Conservation (phyloP, 352 stramenopile species). For the Phytophthora pisi region DNA sequence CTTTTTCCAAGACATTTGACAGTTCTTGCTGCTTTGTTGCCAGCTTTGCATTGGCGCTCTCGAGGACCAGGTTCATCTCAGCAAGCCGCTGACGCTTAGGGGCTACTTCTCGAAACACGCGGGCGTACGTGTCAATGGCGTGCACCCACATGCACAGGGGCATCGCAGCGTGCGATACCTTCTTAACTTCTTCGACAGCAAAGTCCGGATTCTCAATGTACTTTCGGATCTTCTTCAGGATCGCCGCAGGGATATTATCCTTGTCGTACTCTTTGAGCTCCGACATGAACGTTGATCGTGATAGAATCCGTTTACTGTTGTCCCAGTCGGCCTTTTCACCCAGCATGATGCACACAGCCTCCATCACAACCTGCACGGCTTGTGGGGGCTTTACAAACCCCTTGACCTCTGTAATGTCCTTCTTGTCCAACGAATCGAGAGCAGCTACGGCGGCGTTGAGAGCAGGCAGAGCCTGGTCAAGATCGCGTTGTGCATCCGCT, state of each 20-base stretch:
- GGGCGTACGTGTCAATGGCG: slow-evolving; percentile 82
- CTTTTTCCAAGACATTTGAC: slow-evolving; percentile 53
- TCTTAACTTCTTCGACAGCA: slow-evolving; percentile 81
- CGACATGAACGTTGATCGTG: slow-evolving; percentile 71
- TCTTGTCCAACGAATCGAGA: slow-evolving; percentile 85
- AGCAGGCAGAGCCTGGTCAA: slow-evolving; percentile 76
- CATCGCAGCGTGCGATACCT: slow-evolving; percentile 80
- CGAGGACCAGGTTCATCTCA: slow-evolving; percentile 80
- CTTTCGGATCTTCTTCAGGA: slow-evolving; percentile 79
- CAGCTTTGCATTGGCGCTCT: slow-evolving; percentile 73
- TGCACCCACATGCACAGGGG: slow-evolving; percentile 91
- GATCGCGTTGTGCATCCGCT: slow-evolving; percentile 73
- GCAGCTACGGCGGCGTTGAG: slow-evolving; percentile 75
- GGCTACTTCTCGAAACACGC: slow-evolving; percentile 73
- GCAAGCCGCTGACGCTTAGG: slow-evolving; percentile 73
- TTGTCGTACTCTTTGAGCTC: slow-evolving; percentile 91
- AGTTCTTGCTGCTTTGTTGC: slow-evolving; percentile 74
- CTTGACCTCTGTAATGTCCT: slow-evolving; percentile 89
- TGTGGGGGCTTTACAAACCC: slow-evolving; percentile 85
- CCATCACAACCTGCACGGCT: slow-evolving; percentile 87
- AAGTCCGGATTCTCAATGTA: slow-evolving; percentile 89
- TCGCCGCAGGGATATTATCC: slow-evolving; percentile 60
- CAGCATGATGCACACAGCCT: slow-evolving; percentile 89
- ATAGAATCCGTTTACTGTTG: slow-evolving; percentile 81
- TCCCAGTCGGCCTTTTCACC: slow-evolving; percentile 88